These are phyloP conservation scores for Solanum chiquidenum DNA, from an alignment of 257 asterid species.

Conservation along the genomic window DNA sequence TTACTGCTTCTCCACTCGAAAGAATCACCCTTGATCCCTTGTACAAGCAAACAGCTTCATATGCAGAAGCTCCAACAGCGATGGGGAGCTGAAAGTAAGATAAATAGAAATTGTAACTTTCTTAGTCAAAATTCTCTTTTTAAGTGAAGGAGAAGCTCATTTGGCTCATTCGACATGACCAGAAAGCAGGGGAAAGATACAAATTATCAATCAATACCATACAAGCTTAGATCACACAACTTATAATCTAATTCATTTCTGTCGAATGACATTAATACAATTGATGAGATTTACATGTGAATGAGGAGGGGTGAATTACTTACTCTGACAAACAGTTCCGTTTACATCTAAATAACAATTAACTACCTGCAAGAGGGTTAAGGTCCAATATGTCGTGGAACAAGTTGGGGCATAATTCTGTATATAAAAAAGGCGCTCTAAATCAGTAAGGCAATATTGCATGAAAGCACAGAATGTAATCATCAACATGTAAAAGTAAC, in stretches of 20 bases:
- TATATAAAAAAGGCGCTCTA: neutral
- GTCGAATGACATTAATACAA: neutral
- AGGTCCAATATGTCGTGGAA: slow-evolving; percentile 36
- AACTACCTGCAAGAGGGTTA: slow-evolving; percentile 40
- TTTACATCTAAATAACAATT: neutral
- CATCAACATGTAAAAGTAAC: neutral
- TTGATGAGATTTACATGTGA: neutral
- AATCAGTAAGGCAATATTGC: neutral
- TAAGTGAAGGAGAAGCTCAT: neutral
- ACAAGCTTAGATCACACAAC: neutral
- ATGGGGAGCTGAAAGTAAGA: slow-evolving; percentile 37
- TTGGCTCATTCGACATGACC: neutral
- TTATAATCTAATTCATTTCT: neutral
- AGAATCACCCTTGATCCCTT: slow-evolving; percentile 36
- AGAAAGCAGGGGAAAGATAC: neutral
- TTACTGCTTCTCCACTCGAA: slow-evolving; percentile 28
- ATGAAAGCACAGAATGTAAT: neutral
- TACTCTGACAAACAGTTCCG: neutral
- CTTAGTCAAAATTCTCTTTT: neutral
- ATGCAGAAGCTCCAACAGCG: slow-evolving; percentile 41
- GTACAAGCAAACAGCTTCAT: slow-evolving; percentile 41
- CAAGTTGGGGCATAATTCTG: slow-evolving; percentile 40
- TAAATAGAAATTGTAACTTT: neutral
- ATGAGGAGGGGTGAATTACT: neutral
- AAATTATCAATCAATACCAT: neutral